phyloP scores from a whole-genome alignment of 2,329 filamentous ascomycete genomes.

The Gremmenia infestans region DNA sequence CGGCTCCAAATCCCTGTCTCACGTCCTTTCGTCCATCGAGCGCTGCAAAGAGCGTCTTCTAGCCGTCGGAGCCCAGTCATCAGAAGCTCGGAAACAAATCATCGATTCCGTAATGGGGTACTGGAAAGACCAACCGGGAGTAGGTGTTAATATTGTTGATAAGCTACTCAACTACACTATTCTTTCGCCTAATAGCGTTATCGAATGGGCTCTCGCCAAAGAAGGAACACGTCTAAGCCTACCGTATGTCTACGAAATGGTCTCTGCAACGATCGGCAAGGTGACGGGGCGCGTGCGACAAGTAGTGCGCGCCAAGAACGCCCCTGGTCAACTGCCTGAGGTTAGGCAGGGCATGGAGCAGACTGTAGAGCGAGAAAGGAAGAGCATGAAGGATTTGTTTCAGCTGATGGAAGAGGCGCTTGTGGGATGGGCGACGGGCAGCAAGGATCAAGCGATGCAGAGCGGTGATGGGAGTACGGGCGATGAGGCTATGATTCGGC shows the following conservation, averaged over 20 bases:
- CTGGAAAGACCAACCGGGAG: slow-evolving; percentile 88
- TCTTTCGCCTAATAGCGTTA: slow-evolving; percentile 75
- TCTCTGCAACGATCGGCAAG: slow-evolving; percentile 83
- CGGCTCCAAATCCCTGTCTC: slow-evolving; percentile 91
- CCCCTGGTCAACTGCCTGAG: slow-evolving; percentile 49
- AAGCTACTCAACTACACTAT: slow-evolving; percentile 98
- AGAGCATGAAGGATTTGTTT: slow-evolving; percentile 76
- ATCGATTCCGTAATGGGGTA: slow-evolving; percentile 86
- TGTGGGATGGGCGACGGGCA: slow-evolving; percentile 64
- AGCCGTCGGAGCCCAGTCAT: slow-evolving; percentile 68
- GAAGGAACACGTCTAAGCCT: slow-evolving; percentile 60
- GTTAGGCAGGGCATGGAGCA: slow-evolving; percentile 49
- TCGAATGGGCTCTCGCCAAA: slow-evolving; percentile 79
- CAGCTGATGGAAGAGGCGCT: slow-evolving; percentile 74
- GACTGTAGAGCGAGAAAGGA: slow-evolving; percentile 63
- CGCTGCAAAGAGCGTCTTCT: slow-evolving; percentile 86
- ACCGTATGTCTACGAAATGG: slow-evolving; percentile 81
- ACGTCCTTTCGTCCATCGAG: slow-evolving; percentile 93
- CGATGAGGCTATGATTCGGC: slow-evolving; percentile 60
- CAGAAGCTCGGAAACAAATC: slow-evolving; percentile 78
- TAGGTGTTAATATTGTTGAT: slow-evolving; percentile 88
- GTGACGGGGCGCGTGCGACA: slow-evolving; percentile 83
- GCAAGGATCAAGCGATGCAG: slow-evolving; percentile 72
- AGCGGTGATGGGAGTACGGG: slow-evolving; percentile 52
- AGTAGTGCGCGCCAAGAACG: slow-evolving; percentile 61